Conservation (phyloP, 441 rosid species). For the Bocquillonia castaneifolia region DNA sequence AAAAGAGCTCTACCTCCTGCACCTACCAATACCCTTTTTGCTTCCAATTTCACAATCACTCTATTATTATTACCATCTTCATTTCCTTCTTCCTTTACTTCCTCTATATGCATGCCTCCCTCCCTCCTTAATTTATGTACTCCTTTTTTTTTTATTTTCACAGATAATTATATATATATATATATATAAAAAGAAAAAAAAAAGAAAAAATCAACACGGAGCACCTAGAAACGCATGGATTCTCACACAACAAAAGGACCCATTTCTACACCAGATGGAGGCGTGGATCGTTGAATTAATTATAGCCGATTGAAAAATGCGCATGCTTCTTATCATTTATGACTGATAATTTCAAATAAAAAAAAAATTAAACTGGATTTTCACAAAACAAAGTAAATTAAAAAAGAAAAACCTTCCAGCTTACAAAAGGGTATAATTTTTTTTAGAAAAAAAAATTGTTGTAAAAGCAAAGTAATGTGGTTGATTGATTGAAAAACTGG, state of each 20-base stretch:
- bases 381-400: neutral
- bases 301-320: neutral
- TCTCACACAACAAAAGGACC: neutral
- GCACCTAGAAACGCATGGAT: neutral
- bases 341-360: too few relatives aligned
- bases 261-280: neutral
- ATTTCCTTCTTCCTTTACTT: slow-evolving; percentile 35
- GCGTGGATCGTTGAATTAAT: neutral
- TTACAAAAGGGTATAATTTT: neutral
- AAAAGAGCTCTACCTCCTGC: slow-evolving; percentile 55
- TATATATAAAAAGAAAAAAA: too few relatives aligned
- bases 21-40: slow-evolving; percentile 46
- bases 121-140: too few relatives aligned
- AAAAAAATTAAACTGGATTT: neutral
- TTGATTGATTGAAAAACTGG: neutral
- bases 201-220: neutral
- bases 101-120: slow-evolving; percentile 40
- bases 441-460: neutral
- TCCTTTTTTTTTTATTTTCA: too few relatives aligned
- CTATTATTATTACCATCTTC: slow-evolving; percentile 10
- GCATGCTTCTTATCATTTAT: neutral
- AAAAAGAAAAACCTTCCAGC: neutral
- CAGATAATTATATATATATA: too few relatives aligned
- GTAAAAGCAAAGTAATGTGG: neutral
- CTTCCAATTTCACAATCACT: slow-evolving; percentile 26